Base-by-base conservation (phyloP, 108 stramenopile genomes). In the Cyclostephanos invisitatus region DNA sequence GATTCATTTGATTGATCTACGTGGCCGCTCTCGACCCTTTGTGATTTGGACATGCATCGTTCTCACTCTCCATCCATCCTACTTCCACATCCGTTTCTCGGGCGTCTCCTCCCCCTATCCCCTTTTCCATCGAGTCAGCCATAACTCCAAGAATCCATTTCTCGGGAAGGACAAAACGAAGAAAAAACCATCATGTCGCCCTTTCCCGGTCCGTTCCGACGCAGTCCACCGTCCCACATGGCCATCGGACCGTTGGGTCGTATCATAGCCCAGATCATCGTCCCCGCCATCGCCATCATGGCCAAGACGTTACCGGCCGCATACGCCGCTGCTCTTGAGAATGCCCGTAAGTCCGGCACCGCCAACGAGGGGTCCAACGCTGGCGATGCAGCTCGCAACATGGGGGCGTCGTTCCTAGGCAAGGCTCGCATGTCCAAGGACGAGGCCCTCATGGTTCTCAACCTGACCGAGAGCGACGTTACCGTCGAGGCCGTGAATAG, bases 401-500 rank as follows among this genome's bases (percentile, higher is more conserved):
- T 50, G 12, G 76, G 81, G 38, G 80, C 74, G 17, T 76, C 75
- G 24, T 77, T 82, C 58, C 62, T 82, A 5, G 81, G 72, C 14
- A 77, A 76, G 58, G 64, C 75, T n/a, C 66, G 71, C n/a, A 89
- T 91, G 18, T 77, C 83, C 11, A 66, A 73, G 59, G 75, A 81
- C 21, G 91, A 92, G 75, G 91, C 91, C 5, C 46, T 90, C 15
- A 72, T 82, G 50, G 76, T 92, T 2, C 67, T 92, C 44, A 92
- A 92, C 75, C 28, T 93, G 18, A 66, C 86, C 0, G 87, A 91
- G 74, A 62, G 42, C 50, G 87, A 89, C 60, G 71, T 68, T 6
- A 69, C 76, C 4, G 77, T 83, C 2, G 83, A 89, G 69, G 75
- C 83, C 0, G 51, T 92, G 22, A 83, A 85, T 57, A 87, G 85